Base-by-base conservation (phyloP, 805 yeast genomes). In the Candida berthetii region DNA sequence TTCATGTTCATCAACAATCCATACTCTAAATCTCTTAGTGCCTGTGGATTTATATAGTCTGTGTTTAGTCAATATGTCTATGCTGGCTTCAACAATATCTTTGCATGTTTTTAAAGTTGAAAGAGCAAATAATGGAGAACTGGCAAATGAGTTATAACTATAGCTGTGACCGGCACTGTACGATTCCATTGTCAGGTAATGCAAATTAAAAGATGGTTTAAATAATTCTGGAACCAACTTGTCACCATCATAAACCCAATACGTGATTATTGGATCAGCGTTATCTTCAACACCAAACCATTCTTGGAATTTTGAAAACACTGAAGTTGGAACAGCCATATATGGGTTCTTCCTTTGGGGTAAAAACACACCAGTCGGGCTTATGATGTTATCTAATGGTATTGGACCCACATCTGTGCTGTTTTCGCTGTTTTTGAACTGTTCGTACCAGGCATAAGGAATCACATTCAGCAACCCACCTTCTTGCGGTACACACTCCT, bases 211-310 rank as follows among this genome's bases (percentile, higher is more conserved):
- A 39, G 63, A 56, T 5, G 69, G 68, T 41, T 53, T 64, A 13
- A 62, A 58, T 38, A 52, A 61, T 22, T 63, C 69, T 19, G 67
- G 61, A 29, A 60, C 43, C 45, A 64, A 42, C 36, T 62, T 43
- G 29, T 53, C 42, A 31, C 54, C 57, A 31, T 61, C 62, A 11
- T 44, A 37, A 18, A 70, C 50, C 9, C 67, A 47, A 15, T 47
- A 52, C 3, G 80, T 66, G n/a, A 48, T 45, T 1, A 72, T 57
- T 1, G 72, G 66, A 7, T 46, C 45, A 6, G 71, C 62, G 4
- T 53, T 55, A 1, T 70, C 68, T 1, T 59, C 53, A 18, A 74
- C 39, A 0, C 84, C 85, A 55, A 79, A 81, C 80, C 83, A 76
- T 27, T 66, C 63, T 1, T 55, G 58, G 9, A 82, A 55, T 43